phyloP scores from a whole-genome alignment of 352 stramenopile species.

The Globisporangium orthogonon region DNA sequence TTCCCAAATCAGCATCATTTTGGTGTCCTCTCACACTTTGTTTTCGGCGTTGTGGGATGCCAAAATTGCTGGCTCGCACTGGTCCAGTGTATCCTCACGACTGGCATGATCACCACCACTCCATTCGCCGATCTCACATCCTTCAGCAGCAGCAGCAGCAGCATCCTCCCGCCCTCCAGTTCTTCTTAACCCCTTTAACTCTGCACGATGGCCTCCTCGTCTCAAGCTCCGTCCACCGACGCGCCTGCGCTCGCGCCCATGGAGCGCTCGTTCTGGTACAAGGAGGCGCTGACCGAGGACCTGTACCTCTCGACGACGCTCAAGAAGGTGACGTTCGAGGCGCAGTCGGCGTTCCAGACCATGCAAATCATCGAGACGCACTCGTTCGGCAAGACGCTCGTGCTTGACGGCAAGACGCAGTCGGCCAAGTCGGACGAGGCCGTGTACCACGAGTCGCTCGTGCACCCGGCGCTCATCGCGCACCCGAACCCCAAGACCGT shows the following conservation, averaged over 20 bases:
- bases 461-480: constrained; percentile 91
- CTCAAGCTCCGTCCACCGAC: constrained; percentile 17
- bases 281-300: constrained; percentile 88
- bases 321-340: constrained; percentile 85
- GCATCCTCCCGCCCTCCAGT: background rate
- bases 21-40: background rate
- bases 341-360: constrained; percentile 88
- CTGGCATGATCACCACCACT: background rate
- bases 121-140: constrained; percentile 6
- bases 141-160: background rate
- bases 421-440: constrained; percentile 91
- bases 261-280: constrained; percentile 75
- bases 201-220: constrained; percentile 3
- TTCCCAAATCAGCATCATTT: too few relatives aligned
- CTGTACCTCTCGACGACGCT: constrained; percentile 86
- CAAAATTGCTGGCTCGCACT: constrained; percentile 11
- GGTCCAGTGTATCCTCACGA: background rate
- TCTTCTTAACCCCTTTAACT: background rate
- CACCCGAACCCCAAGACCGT: constrained; percentile 84
- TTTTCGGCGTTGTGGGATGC: background rate
- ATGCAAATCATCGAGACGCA: constrained; percentile 93
- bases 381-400: constrained; percentile 91
- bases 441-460: constrained; percentile 94
- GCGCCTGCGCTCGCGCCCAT: constrained; percentile 37
- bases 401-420: constrained; percentile 95